These are phyloP conservation scores for Naumovozyma castellii DNA, from an alignment of 805 yeast genomes.

Conservation along the genomic window DNA sequence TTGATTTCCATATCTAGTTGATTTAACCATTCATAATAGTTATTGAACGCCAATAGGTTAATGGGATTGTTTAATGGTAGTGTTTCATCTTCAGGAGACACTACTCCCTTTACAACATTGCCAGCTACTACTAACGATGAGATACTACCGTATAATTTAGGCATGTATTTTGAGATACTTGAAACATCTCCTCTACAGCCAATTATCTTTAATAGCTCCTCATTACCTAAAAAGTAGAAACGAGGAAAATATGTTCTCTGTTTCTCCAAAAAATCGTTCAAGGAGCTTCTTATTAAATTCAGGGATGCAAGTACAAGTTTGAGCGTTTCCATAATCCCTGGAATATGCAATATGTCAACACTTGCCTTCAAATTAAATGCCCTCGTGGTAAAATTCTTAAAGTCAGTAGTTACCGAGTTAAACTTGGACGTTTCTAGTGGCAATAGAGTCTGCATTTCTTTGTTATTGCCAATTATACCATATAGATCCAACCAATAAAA, in stretches of 20 bases:
- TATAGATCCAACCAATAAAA: slow-evolving; percentile 80
- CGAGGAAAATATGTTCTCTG: slow-evolving; percentile 74
- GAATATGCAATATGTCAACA: slow-evolving; percentile 44
- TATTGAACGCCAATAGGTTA: slow-evolving; percentile 22
- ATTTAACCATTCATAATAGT: slow-evolving; percentile 47
- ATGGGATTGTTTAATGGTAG: slow-evolving; percentile 38
- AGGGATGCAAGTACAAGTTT: slow-evolving; percentile 48
- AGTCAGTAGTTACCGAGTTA: slow-evolving; percentile 51
- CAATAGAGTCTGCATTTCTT: slow-evolving; percentile 50
- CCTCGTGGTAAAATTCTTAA: slow-evolving; percentile 41
- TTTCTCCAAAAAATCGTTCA: slow-evolving; percentile 68
- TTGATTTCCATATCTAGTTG: slow-evolving; percentile 48
- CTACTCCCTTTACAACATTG: slow-evolving; percentile 36
- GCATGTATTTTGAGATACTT: slow-evolving; percentile 47
- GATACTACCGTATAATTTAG: slow-evolving; percentile 66
- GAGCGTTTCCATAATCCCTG: slow-evolving; percentile 40
- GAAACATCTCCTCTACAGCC: slow-evolving; percentile 48
- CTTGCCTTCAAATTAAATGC: slow-evolving; percentile 41
- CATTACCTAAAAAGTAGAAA: slow-evolving; percentile 83
- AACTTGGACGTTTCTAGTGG: slow-evolving; percentile 67
- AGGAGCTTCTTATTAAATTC: slow-evolving; percentile 48
- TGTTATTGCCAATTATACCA: slow-evolving; percentile 59
- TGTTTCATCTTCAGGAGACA: slow-evolving; percentile 59
- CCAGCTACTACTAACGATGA: slow-evolving; percentile 32
- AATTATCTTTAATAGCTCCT: slow-evolving; percentile 73